Evolutionary conservation across 352 stramenopile species (phyloP).

Genomic region (Phytophthora fragariae): DNA sequence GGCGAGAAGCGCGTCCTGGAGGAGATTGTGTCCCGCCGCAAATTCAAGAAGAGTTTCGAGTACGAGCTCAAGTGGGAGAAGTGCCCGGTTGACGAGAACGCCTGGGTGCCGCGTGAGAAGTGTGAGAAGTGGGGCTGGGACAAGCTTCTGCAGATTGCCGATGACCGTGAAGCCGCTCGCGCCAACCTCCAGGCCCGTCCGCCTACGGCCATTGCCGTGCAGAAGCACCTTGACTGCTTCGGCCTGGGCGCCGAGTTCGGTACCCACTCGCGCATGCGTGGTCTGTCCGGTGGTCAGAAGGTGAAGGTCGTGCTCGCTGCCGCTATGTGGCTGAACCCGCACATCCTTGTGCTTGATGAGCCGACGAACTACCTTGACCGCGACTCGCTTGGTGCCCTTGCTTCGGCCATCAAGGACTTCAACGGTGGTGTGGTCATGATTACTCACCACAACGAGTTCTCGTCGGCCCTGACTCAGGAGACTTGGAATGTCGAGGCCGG

Average conservation of each 20-base stretch:
- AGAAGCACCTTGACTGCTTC: conserved; percentile 98
- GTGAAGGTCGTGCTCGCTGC: conserved; percentile 98
- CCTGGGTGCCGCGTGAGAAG: conserved; percentile 94
- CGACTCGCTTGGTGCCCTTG: conserved; percentile 96
- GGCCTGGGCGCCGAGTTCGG: conserved; percentile 96
- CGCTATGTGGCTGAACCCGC: conserved; percentile 97
- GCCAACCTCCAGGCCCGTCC: conserved; percentile 94
- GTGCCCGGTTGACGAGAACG: conserved; percentile 95
- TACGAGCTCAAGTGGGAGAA: conserved; percentile 98
- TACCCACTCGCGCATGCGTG: conserved; percentile 98
- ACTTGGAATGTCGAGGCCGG: conserved; percentile 95
- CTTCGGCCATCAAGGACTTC: conserved; percentile 96
- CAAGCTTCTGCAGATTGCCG: conserved; percentile 96
- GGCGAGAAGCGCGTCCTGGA: conserved; percentile 91
- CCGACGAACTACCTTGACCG: conserved; percentile 97
- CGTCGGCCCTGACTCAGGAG: conserved; percentile 93
- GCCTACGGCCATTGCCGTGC: conserved; percentile 95
- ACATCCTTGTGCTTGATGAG: conserved; percentile 96
- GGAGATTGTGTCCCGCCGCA: conserved; percentile 92
- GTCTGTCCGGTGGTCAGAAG: conserved; percentile 98
- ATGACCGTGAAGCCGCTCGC: conserved; percentile 94
- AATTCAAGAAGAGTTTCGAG: conserved; percentile 96
- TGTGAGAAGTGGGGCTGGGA: conserved; percentile 98
- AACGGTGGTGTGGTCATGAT: conserved; percentile 98
- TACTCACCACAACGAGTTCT: conserved; percentile 98